phyloP scores from a whole-genome alignment of 2,329 filamentous ascomycete genomes.

The Phoma sp. region DNA sequence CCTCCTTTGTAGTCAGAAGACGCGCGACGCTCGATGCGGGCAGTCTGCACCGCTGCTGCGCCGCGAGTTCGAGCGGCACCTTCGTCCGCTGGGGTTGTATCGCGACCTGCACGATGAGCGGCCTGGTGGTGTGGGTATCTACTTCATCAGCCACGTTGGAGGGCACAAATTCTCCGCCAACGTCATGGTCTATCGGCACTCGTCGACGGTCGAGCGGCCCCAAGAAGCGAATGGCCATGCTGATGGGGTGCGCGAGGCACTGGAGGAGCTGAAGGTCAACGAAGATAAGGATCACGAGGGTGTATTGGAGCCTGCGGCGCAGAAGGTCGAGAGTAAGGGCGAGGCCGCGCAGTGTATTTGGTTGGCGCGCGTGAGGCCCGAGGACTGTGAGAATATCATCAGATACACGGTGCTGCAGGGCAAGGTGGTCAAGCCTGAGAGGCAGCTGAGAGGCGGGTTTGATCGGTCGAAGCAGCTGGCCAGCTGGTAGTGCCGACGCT shows the following conservation, averaged over 20 bases:
- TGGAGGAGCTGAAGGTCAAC: constrained; percentile 48
- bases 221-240: constrained; percentile 26
- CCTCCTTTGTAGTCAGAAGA: constrained; percentile 90
- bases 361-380: constrained; percentile 81
- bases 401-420: constrained; percentile 89
- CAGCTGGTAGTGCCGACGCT: constrained; percentile 71
- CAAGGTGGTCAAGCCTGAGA: constrained; percentile 88
- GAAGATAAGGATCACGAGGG: constrained; percentile 47
- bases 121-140: constrained; percentile 90
- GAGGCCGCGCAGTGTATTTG: constrained; percentile 86
- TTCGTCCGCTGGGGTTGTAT: constrained; percentile 82
- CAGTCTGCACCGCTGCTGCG: constrained; percentile 90
- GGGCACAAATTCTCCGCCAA: constrained; percentile 98
- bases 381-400: constrained; percentile 93
- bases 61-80: constrained; percentile 86
- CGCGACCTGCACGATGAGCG: constrained; percentile 87
- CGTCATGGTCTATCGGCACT: constrained; percentile 83
- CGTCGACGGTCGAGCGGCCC: constrained; percentile 28
- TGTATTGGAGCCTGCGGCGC: constrained; percentile 41
- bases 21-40: constrained; percentile 92
- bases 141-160: constrained; percentile 95
- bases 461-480: constrained; percentile 79
- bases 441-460: constrained; percentile 87
- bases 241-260: constrained; percentile 41
- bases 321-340: constrained; percentile 45